Conservation (phyloP, 441 rosid genomes). For the Adansonia rubrostipa region DNA sequence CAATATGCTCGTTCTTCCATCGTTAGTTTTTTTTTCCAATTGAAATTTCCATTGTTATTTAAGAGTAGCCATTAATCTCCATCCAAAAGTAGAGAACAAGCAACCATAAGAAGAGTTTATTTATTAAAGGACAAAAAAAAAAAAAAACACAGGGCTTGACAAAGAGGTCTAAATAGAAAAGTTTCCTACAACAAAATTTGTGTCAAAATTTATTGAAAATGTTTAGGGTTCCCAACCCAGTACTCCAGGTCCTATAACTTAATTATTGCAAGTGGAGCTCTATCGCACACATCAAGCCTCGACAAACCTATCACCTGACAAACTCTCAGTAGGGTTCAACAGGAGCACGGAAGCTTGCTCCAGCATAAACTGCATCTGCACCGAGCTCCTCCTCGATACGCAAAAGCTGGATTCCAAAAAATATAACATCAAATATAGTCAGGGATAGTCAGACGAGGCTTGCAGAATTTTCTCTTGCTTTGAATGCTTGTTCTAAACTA, state of each 20-base stretch:
- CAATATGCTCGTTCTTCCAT: too few species aligned
- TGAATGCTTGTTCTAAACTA: not conserved
- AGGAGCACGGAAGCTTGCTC: constrained; percentile 80
- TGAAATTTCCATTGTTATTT: too few species aligned
- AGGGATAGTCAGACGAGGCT: not conserved
- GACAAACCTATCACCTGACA: not conserved
- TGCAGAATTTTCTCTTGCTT: not conserved
- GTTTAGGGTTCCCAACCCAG: not conserved
- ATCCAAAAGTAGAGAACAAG: not conserved
- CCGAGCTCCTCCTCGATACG: constrained; percentile 98
- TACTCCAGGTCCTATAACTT: not conserved
- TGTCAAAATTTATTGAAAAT: constrained; percentile 1
- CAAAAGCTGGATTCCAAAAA: constrained; percentile 54
- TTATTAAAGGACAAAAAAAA: too few species aligned
- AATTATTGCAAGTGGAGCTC: constrained; percentile 18
- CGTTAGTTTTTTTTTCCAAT: too few species aligned
- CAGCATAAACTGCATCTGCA: constrained; percentile 80
- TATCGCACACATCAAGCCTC: not conserved
- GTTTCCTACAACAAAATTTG: not conserved
- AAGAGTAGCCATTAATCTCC: too few species aligned
- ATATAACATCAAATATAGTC: not conserved
- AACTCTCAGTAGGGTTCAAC: constrained; percentile 76
- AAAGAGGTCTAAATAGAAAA: not conserved
- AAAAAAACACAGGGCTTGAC: not conserved
- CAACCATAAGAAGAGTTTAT: not conserved